A percentile compares a stretch with the other conserved stretches of the same genome.
These are phyloP conservation scores for Theobroma cacao DNA, from an alignment of 345 rosid genomes.

Conservation along the genomic window DNA sequence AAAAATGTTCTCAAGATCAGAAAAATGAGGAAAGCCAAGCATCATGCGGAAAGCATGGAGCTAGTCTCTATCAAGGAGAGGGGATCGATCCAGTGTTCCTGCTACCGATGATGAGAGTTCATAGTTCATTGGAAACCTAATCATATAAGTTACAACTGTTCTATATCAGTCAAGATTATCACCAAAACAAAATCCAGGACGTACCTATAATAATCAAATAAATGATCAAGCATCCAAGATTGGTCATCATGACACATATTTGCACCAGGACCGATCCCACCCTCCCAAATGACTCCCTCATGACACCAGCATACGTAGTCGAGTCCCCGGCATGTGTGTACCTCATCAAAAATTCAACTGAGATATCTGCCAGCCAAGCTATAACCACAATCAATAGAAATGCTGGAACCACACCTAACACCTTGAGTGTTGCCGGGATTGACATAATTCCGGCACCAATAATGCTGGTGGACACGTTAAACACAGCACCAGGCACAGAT, in stretches of 20 bases:
- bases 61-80: background rate
- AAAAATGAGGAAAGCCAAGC: background rate
- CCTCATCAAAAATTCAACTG: conserved; percentile 73
- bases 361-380: conserved; percentile 67
- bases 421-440: conserved; percentile 78
- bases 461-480: conserved; percentile 80
- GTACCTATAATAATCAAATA: conserved; percentile 79
- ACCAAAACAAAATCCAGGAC: background rate
- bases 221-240: conserved; percentile 70
- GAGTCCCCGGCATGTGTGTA: conserved; percentile 57
- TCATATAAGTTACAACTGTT: no score
- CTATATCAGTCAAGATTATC: background rate
- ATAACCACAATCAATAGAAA: conserved; percentile 46
- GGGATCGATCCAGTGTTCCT: no score
- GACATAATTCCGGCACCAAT: conserved; percentile 96
- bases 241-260: conserved; percentile 59
- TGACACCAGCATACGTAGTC: conserved; percentile 70
- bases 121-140: no score
- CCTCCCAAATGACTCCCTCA: conserved; percentile 80
- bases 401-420: conserved; percentile 81
- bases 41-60: background rate
- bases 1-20: background rate
- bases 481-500: conserved; percentile 73
- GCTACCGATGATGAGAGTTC: no score
- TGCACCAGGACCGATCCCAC: conserved; percentile 60